Evolutionary conservation across 352 stramenopile species (phyloP).

Genomic region (Chrysophaeum taylorii): DNA sequence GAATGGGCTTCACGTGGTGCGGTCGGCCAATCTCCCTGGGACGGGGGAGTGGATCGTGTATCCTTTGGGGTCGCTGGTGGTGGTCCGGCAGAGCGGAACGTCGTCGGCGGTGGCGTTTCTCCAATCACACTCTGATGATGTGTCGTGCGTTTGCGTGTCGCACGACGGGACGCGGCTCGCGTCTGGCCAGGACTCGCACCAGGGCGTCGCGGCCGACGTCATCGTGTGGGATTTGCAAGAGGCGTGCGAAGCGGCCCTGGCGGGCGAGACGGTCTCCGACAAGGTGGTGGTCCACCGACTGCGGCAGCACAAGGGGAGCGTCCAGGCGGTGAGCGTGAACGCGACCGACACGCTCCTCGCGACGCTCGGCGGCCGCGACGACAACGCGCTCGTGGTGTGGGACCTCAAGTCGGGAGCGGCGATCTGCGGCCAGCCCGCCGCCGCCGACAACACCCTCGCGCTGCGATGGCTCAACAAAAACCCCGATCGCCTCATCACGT

Average conservation of each 20-base stretch:
- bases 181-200: constrained; percentile 75
- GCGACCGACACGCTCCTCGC: constrained; percentile 69
- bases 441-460: constrained; percentile 74
- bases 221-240: constrained; percentile 82
- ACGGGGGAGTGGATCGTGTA: constrained; percentile 39
- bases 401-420: constrained; percentile 69
- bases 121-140: constrained; percentile 75
- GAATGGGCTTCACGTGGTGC: background rate
- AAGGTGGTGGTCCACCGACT: constrained; percentile 68
- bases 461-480: constrained; percentile 71
- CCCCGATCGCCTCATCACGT: constrained; percentile 84
- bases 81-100: constrained; percentile 36
- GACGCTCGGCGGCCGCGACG: constrained; percentile 83
- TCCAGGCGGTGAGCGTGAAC: constrained; percentile 79
- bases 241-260: constrained; percentile 53
- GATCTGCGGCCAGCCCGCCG: constrained; percentile 81
- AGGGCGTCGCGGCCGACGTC: constrained; percentile 83
- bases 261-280: constrained; percentile 53
- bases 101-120: constrained; percentile 58
- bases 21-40: background rate
- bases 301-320: constrained; percentile 83
- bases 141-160: constrained; percentile 78
- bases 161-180: constrained; percentile 73
- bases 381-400: constrained; percentile 92
- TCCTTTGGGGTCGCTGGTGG: constrained; percentile 40